Conservation (phyloP, 805 yeast species). For the Kodamaea lidongshanica region DNA sequence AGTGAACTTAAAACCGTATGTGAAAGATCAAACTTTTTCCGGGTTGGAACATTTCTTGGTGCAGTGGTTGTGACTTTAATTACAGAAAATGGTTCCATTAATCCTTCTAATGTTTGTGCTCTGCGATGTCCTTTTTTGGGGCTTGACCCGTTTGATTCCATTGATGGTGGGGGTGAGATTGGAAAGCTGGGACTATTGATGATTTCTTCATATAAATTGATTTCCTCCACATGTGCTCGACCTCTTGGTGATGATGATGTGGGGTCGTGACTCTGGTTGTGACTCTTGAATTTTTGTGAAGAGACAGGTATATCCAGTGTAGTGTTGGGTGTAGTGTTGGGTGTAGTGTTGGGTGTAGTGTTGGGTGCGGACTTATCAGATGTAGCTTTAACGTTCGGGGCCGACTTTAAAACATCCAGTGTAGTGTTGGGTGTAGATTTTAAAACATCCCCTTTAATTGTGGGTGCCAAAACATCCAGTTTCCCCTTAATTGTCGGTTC, state of each 20-base stretch:
- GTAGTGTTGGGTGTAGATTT: too few species aligned
- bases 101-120: constrained; percentile 12
- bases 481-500: too few species aligned
- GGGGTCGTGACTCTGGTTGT: constrained; percentile 1
- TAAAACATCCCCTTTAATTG: too few species aligned
- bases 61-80: constrained; percentile 7
- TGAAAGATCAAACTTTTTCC: constrained; percentile 16
- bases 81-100: constrained; percentile 14
- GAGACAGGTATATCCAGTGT: too few species aligned
- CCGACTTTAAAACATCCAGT: too few species aligned
- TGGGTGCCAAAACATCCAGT: too few species aligned
- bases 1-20: constrained; percentile 13
- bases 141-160: too few species aligned
- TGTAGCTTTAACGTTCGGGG: too few species aligned
- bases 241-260: too few species aligned
- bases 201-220: constrained; percentile 8
- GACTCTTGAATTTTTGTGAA: constrained; percentile 1
- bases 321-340: too few species aligned
- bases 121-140: constrained; percentile 9
- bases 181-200: constrained; percentile 6
- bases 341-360: too few species aligned
- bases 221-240: constrained; percentile 6
- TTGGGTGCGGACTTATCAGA: too few species aligned
- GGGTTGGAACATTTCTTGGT: constrained; percentile 5
- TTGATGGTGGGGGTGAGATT: constrained; percentile 5